These are phyloP conservation scores for Trypanosoma rangeli DNA, from an alignment of 208 protist genomes.

Conservation along the genomic window DNA sequence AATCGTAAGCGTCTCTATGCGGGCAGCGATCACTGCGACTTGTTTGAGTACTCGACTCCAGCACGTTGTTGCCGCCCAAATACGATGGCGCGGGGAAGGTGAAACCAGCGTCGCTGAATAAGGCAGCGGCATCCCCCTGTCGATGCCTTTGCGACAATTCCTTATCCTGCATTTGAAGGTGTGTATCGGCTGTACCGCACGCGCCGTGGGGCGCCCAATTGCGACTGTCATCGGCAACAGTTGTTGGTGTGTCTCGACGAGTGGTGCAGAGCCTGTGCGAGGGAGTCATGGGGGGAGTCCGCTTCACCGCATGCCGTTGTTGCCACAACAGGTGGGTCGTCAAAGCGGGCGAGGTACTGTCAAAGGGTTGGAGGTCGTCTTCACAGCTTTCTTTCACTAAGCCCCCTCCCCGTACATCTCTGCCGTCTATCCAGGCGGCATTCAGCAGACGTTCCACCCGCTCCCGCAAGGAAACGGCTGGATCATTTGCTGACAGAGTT, in stretches of 20 bases:
- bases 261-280: no score
- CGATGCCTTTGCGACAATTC: no score
- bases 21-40: no score
- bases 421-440: background rate
- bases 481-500: background rate
- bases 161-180: no score
- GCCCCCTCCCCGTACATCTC: background rate
- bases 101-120: background rate
- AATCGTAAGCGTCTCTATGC: no score
- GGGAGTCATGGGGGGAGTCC: background rate
- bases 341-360: constrained; percentile 1
- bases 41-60: no score
- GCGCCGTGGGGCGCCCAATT: no score
- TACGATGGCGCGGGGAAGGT: background rate
- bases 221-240: no score
- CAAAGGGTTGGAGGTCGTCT: background rate
- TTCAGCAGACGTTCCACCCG: constrained; percentile 8
- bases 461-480: background rate
- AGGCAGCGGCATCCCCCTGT: no score
- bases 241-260: no score
- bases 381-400: background rate
- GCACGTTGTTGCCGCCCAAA: no score
- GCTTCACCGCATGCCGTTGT: background rate
- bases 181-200: no score
- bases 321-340: background rate